Percentiles rank a stretch among this genome's conserved stretches.
phyloP scores from a whole-genome alignment of 2,329 filamentous ascomycete genomes.

The Fusarium sp. region DNA sequence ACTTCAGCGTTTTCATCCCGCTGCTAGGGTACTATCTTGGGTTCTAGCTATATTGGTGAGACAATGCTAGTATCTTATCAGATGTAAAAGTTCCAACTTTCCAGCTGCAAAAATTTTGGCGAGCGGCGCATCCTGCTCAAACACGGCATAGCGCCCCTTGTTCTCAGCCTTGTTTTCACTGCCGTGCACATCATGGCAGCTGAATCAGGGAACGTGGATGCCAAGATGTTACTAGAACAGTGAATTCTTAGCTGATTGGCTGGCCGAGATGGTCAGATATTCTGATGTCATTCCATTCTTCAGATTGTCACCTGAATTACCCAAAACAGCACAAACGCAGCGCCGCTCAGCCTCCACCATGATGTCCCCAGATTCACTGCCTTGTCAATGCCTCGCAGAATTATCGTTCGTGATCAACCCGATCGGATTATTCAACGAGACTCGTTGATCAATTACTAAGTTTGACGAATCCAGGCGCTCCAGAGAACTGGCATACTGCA shows the following conservation, averaged over 20 bases:
- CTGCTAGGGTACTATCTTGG: not conserved
- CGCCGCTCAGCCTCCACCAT: not conserved
- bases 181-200: not conserved
- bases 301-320: not conserved
- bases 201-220: not conserved
- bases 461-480: not conserved
- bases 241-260: not conserved
- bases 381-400: not conserved
- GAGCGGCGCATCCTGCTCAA: not conserved
- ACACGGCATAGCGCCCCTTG: not conserved
- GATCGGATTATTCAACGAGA: not conserved
- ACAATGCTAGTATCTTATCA: not conserved
- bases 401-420: not conserved
- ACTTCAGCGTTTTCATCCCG: not conserved
- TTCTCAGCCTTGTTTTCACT: not conserved
- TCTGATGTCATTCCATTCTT: not conserved
- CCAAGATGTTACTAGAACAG: not conserved
- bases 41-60: not conserved
- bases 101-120: not conserved
- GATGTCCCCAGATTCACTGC: not conserved
- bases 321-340: conserved; percentile 1
- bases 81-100: too few relatives aligned
- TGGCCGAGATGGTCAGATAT: not conserved
- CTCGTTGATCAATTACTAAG: not conserved
- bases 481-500: not conserved